These are phyloP conservation scores for Aspergillus pseudonomiae DNA, from an alignment of 2,329 filamentous ascomycete species.

Conservation along the genomic window DNA sequence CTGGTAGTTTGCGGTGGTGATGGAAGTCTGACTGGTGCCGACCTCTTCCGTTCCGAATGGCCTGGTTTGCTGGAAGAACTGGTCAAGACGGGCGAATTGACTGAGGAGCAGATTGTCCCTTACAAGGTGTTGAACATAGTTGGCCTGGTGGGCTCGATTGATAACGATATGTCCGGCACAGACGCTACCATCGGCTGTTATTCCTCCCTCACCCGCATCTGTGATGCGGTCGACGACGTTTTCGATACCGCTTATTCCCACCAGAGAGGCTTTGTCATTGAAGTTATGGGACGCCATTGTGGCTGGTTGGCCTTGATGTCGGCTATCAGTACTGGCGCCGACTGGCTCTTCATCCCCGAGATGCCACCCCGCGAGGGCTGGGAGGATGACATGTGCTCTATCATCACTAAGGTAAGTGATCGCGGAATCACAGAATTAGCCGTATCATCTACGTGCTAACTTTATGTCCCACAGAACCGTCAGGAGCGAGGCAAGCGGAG, in stretches of 20 bases:
- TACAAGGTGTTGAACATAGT: conserved; percentile 93
- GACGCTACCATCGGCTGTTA: conserved; percentile 97
- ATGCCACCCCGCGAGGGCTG: conserved; percentile 84
- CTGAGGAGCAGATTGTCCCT: conserved; percentile 68
- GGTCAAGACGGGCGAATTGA: conserved; percentile 71
- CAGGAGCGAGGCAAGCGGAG: conserved; percentile 81
- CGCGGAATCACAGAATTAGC: neutral
- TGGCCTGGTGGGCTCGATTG: conserved; percentile 91
- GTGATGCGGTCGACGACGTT: conserved; percentile 89
- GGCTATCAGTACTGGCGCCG: conserved; percentile 88
- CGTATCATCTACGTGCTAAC: neutral
- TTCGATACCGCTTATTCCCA: conserved; percentile 94
- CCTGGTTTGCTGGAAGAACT: conserved; percentile 83
- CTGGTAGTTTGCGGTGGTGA: conserved; percentile 96
- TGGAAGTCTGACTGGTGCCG: conserved; percentile 90
- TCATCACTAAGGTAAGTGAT: conserved; percentile 67
- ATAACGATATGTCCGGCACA: conserved; percentile 95
- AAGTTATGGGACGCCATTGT: conserved; percentile 97
- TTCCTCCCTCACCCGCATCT: conserved; percentile 87
- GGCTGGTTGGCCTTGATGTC: conserved; percentile 97
- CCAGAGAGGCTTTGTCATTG: conserved; percentile 93
- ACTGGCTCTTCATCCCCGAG: conserved; percentile 96
- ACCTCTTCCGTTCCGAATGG: conserved; percentile 90
- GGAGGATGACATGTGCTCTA: conserved; percentile 80
- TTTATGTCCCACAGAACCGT: neutral